Evolutionary conservation across 1,139 yeast species (phyloP).

Genomic region (Groenewaldozyma auringiensis): DNA sequence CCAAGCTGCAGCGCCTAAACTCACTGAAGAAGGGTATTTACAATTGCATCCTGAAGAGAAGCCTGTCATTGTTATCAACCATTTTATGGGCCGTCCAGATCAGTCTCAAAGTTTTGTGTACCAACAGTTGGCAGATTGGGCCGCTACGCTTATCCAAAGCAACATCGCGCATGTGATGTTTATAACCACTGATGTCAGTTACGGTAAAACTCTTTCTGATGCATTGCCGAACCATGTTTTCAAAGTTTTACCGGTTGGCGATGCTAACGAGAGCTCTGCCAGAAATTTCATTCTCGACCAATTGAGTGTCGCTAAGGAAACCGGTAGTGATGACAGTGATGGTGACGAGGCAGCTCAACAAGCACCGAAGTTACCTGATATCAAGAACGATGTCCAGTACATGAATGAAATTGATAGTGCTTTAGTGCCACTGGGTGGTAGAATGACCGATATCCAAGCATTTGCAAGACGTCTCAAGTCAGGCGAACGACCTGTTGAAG

Average conservation of each 20-base stretch:
- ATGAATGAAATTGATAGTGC: conserved; percentile 41
- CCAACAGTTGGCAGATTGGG: conserved; percentile 81
- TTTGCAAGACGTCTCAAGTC: conserved; percentile 79
- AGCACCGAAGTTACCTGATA: conserved; percentile 9
- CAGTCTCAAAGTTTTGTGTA: conserved; percentile 52
- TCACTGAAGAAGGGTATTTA: conserved; percentile 66
- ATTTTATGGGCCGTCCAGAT: conserved; percentile 55
- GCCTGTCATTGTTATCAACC: conserved; percentile 79
- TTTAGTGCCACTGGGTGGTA: conserved; percentile 78
- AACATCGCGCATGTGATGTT: conserved; percentile 86
- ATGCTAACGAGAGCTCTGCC: conserved; percentile 70
- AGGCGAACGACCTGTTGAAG: conserved; percentile 75
- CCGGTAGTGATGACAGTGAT: conserved; percentile 8
- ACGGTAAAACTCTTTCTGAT: conserved; percentile 56
- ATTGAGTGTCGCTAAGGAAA: conserved; percentile 30
- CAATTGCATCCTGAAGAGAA: conserved; percentile 81
- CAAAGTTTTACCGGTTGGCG: conserved; percentile 65
- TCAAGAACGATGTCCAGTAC: neutral
- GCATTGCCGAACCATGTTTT: conserved; percentile 78
- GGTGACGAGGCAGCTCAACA: conserved; percentile 16
- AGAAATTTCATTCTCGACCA: conserved; percentile 62
- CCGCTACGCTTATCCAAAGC: conserved; percentile 63
- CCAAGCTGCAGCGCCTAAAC: neutral
- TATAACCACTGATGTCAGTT: conserved; percentile 78
- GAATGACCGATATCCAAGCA: conserved; percentile 89